Base-by-base conservation (phyloP, 805 yeast species). In the Metschnikowia reukaufii region DNA sequence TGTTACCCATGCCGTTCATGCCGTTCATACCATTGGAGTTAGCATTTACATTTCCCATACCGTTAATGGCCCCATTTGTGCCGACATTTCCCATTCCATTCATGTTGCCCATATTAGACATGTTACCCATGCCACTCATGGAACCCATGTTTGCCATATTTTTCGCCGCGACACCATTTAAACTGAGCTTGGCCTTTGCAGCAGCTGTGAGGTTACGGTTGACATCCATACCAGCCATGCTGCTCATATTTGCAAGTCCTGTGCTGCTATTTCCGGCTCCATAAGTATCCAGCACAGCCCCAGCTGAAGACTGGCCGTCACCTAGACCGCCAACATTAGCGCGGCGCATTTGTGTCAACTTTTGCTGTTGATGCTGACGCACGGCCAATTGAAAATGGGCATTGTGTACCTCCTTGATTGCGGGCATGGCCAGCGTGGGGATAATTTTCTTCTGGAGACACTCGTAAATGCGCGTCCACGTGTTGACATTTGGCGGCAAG, bases 401-500 rank as follows among this genome's bases (percentile, higher is more conserved):
- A 39, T 78, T 76, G 63, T 88, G 88, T 7, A 85, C 81, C 48
- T 81, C 84, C 61, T 80, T 83, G 36, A 87, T 81, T 19, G 77
- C 63, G 13, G 78, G 78, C 70, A 84, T 67, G 21, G 78, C 78
- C 29, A 81, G 76, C 6, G 78, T 76, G 1, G 86, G 81, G 33
- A 87, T 66, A 49, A 79, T 71, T 49, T 80, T 81, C 52, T 78
- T 76, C 52, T 80, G 78, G 36, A 82, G 65, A 55, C 83, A 76
- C 35, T 83, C 84, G 63, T 83, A 80, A 23, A 88, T 81, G 60
- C 83, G 87, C 18, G 81, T 79, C 96, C 96, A 90, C 6, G 95
- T 87, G 55, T 78, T 83, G 23, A 83, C 83, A 41, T 82, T 84
- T 12, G 84, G 83, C 0, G 97, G 97, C 29, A 88, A 70, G 39